Base-by-base conservation (phyloP, 2,329 filamentous ascomycete genomes). In the Monosporascus sp. region DNA sequence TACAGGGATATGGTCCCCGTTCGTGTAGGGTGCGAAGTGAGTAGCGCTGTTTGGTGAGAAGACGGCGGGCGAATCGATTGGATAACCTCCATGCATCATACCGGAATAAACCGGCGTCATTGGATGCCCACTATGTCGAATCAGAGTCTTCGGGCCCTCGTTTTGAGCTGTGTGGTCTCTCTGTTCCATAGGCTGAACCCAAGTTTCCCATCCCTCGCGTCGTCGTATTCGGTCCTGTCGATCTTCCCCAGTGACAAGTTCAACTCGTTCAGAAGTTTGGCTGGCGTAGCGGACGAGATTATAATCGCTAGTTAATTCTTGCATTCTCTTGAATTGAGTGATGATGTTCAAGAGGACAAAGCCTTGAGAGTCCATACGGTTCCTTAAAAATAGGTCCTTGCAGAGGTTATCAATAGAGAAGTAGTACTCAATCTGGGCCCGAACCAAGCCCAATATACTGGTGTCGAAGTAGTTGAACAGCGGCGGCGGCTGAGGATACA, bases 341-440 rank as follows among this genome's bases (percentile, higher is more conserved):
- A 99, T 87, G 54, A 96, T 82, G 36, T 81, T 79, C 50, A 99
- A 75, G 49, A 84, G 85, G 16, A 97, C 92, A 66, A 92, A 97
- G 19, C 94, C 94, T 69, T 97, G 90, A 1, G 88, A 90, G 68
- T 99, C 93, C 94, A 99, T 97, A 63, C 92, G 86, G 64, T 84
- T 86, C 53, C 94, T 87, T 55, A 99, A 79, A 71, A 85, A 97
- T 65, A 90, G 80, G 66, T 99, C 94, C 73, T 96, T 97, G 79
- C 90, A 89, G 49, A 97, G 80, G 68, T 99, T 99, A 66, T 97
- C 90, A 27, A 96, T 82, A 0, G 93, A 97, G 73, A 99, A 96
- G 73, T 99, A 99, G 76, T 97, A 99, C 65, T 96, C 91, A 38
- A 91, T 81, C 66, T 81, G 75, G 59, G 68, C 69, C 52, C 73